Evolutionary conservation across 305 asterid genomes (phyloP), one percentile per base, ranked within the genome.

Genomic region (Striga hermonthica): DNA sequence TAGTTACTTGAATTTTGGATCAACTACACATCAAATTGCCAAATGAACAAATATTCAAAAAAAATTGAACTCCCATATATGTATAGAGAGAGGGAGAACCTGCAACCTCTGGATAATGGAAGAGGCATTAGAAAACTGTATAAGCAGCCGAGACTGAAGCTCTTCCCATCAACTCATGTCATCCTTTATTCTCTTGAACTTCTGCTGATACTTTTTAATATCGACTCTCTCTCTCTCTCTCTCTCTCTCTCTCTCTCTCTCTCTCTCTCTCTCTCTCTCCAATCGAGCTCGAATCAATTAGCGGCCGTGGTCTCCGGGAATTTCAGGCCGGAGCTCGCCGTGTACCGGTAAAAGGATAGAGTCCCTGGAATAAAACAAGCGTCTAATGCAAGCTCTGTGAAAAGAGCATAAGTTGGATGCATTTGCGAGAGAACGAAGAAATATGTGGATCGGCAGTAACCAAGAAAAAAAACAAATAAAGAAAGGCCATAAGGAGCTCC

Each of bases 381-480:
- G 83, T 82, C 83, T 72, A 78, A 82, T 67, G 90, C 86, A 9
- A 76, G 79, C 86, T 92, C 90, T 83, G 95, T 73, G 75, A 78
- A 75, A 81, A 81, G 79, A 73, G 81, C 84, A 81, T 86, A 85
- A 80, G 89, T 95, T 83, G 61, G 82, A 83, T 68, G 81, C 82
- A 86, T 86, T 87, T 84, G 95, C 94, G 87, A 84, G 81, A 90
- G 89, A 81, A 81, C 83, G 90, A 86, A 80, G 85, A 84, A 66
- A 78, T 80, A 74, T 72, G 82, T 76, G 93, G 97, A 80, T 77
- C 81, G 91, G 81, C 73, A 75, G 31, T 22, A 22, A 22, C 31
- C 31, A 22, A 22, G 31, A 22, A 82, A 71, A 83, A 79, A 78
- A 86, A n/a, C n/a, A n/a, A 90, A 50, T 0, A 80, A 77, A 69